Evolutionary conservation across 75 land plant species (phyloP).

Genomic region (Pseudotsuga menziesii): DNA sequence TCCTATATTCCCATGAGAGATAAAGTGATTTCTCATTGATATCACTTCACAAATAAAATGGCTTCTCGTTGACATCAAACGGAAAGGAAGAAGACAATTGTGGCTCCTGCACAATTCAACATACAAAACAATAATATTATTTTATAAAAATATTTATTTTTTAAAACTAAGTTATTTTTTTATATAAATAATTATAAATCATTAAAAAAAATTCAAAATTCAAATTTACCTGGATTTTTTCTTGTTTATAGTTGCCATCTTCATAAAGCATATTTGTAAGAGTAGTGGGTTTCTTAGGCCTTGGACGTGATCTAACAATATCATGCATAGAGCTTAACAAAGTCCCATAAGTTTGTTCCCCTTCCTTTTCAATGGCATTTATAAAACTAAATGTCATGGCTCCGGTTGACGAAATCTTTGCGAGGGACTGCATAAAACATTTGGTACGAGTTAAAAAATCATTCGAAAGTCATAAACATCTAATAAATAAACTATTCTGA

Average conservation of each 20-base stretch:
- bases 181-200: too few species aligned
- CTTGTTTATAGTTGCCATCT: slow-evolving; percentile 25
- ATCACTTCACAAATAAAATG: neutral
- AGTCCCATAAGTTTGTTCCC: slow-evolving; percentile 31
- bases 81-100: neutral
- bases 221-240: neutral
- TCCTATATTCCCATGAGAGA: too few species aligned
- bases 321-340: slow-evolving; percentile 30
- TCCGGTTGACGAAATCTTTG: slow-evolving; percentile 33
- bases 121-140: neutral
- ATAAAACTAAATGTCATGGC: slow-evolving; percentile 58
- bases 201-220: too few species aligned
- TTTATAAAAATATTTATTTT: too few species aligned
- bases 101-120: neutral
- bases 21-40: too few species aligned
- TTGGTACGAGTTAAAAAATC: too few species aligned
- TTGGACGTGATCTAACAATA: slow-evolving; percentile 16
- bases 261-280: slow-evolving; percentile 23
- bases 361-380: slow-evolving; percentile 48
- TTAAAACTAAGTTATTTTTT: too few species aligned
- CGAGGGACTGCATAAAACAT: slow-evolving; percentile 20
- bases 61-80: neutral
- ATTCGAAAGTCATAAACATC: too few species aligned
- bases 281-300: slow-evolving; percentile 13
- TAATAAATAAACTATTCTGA: too few species aligned